A percentile compares a stretch with the other conserved stretches of the same genome.
Evolutionary conservation across 192 early-diverging fungal species (phyloP).

Genomic region (Jimgerdemannia lactiflua): DNA sequence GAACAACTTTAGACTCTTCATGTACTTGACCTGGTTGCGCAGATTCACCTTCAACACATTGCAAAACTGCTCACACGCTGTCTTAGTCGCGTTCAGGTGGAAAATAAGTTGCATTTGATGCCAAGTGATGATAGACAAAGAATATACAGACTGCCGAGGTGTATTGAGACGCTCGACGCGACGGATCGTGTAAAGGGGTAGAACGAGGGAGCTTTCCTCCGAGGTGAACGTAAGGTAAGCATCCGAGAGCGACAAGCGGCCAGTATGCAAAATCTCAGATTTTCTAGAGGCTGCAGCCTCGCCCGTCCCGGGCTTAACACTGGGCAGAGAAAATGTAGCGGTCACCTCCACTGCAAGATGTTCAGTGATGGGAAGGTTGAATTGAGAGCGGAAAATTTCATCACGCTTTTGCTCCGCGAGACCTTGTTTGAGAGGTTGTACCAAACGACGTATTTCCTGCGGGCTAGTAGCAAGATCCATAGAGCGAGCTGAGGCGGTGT

Average conservation of each 20-base stretch:
- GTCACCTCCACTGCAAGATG: constrained; percentile 64
- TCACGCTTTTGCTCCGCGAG: constrained; percentile 79
- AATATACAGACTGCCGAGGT: constrained; percentile 56
- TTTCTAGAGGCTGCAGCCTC: constrained; percentile 3
- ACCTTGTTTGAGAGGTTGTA: constrained; percentile 51
- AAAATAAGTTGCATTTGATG: constrained; percentile 90
- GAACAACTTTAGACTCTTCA: constrained; percentile 80
- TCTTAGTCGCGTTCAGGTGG: constrained; percentile 65
- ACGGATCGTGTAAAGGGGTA: constrained; percentile 89
- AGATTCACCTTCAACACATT: constrained; percentile 67
- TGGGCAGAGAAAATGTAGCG: constrained; percentile 10
- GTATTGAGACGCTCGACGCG: constrained; percentile 83
- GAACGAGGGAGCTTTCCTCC: constrained; percentile 61
- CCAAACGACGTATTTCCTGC: constrained; percentile 31
- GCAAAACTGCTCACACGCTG: constrained; percentile 80
- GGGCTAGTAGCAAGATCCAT: background rate
- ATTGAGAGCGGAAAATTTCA: constrained; percentile 66
- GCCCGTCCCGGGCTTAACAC: background rate
- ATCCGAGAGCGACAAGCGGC: constrained; percentile 82
- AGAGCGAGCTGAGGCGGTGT: constrained; percentile 1
- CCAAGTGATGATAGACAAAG: constrained; percentile 85
- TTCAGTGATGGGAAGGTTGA: constrained; percentile 78
- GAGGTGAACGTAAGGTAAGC: constrained; percentile 86
- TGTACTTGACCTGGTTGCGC: constrained; percentile 62
- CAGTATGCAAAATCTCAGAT: constrained; percentile 36